Evolutionary conservation across 495 filamentous ascomycete species (phyloP), one percentile per base, ranked within the genome.

Genomic region (Jackrogersella multiformis): DNA sequence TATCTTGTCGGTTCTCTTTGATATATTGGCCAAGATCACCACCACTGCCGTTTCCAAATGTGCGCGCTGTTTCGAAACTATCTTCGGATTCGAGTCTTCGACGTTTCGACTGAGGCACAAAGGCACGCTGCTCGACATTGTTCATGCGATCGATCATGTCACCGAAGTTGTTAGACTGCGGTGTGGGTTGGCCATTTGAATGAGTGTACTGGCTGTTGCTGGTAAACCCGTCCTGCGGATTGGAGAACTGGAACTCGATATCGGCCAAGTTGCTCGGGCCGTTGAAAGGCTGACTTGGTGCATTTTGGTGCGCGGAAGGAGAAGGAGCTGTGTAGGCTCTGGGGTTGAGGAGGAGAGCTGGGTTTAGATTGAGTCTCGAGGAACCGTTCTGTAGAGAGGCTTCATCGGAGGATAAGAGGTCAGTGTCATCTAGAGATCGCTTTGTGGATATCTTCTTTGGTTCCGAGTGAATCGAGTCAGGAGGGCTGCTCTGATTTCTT

Each of bases 131-230:
- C 56, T 88, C 84, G 15, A 94, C 88, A 54, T 87, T 88, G 69
- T 94, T 90, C 68, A 93, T 77, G 28, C 85, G 80, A 72, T 94
- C 92, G 60, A 95, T 80, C 73, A 83, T 79, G 18, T 73, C 54
- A 16, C 74, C 74, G 61, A 84, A 81, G 30, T 81, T 81, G 60
- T 67, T 73, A 24, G 66, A 61, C 45, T 64, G 51, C 26, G 51
- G 18, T n/a, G 15, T 4, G 28, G 49, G 18, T 8, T 70, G 39
- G 18, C 45, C 65, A 42, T 61, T 61, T 30, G 36, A 15, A 49
- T 49, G 44, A 42, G 32, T 21, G 21, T 62, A 42, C 64, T 61
- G 49, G 35, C 34, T n/a, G 32, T 26, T 62, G 28, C 48, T 38
- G 5, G 56, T 56, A 21, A 70, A 64, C 20, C 41, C 20, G 23